Evolutionary conservation across 768 basidiomycete genomes (phyloP), one percentile per base, ranked within the genome.

Genomic region (Podaxis pistillaris): DNA sequence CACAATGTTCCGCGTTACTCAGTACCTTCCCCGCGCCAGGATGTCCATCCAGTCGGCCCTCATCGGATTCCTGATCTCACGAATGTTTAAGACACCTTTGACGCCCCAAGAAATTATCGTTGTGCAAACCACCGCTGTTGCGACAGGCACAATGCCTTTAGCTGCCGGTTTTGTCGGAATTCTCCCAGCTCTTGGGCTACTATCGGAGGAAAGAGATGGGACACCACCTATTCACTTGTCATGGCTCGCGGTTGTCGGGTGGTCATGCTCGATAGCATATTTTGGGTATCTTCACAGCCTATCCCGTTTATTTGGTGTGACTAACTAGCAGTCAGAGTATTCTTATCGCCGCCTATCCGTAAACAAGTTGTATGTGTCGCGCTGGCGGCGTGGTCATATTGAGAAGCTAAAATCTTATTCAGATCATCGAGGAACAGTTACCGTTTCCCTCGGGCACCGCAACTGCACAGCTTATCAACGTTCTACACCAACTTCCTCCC

Each of bases 31-130:
- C 19, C 7, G 24, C 22, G 0, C 11, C 65, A 93, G 93, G 93
- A 96, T 96, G 94, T 94, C 94, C 8, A 83, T 96, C 28, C 95
- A 98, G 70, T 96, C 94, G 0, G 93, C 96, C 11, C 81, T 98
- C 38, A 89, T 98, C 37, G 96, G 95, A 3, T 97, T 90, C 72
- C 85, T 96, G 3, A 70, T 96, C 53, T 94, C 94, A 61, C 81
- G 86, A 58, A 76, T 91, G 65, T 78, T 94, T 4, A 87, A 88
- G 1, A 80, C 75, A 2, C 89, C 89, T 0, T 82, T 96, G 36
- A 88, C 88, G n/a, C 88, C 94, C 0, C 93, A 95, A 75, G 94
- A 98, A 72, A 90, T 96, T 63, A 90, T 97, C 19, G 92, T 98
- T 0, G 82, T 97, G 2, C 96, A 98, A 71, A 97, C 96, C 0